Percentiles rank a stretch among this genome's conserved stretches.
These are phyloP conservation scores for Royoungia palumana DNA, from an alignment of 768 basidiomycete species.

Conservation along the genomic window DNA sequence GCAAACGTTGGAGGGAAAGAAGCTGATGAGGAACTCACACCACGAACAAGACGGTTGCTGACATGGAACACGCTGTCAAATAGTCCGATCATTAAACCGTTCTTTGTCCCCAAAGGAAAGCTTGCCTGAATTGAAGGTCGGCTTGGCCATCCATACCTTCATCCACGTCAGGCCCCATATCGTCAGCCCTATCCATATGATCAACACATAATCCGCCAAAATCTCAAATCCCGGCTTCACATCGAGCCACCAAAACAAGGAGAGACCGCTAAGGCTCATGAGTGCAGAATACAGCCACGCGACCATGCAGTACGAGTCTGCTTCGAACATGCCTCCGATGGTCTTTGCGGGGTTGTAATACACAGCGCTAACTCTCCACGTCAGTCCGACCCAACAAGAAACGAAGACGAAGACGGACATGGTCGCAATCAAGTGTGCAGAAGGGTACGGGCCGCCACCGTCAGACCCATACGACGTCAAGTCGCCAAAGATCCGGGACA, in stretches of 20 bases:
- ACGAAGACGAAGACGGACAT: constrained; percentile 45
- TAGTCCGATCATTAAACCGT: not conserved
- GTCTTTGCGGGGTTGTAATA: constrained; percentile 96
- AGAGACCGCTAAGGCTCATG: constrained; percentile 73
- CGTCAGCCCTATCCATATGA: constrained; percentile 80
- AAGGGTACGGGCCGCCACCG: constrained; percentile 57
- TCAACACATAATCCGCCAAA: constrained; percentile 69
- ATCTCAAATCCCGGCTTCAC: constrained; percentile 64
- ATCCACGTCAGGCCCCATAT: constrained; percentile 85
- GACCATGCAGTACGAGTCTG: constrained; percentile 74
- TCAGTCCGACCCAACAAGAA: constrained; percentile 8
- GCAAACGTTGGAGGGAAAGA: not conserved
- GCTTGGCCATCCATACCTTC: constrained; percentile 88
- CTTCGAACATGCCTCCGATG: constrained; percentile 88
- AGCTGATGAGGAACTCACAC: constrained; percentile 47
- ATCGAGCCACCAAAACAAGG: constrained; percentile 78
- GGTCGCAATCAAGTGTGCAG: constrained; percentile 90
- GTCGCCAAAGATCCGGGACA: constrained; percentile 69
- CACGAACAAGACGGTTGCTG: constrained; percentile 75
- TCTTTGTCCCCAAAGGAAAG: not conserved
- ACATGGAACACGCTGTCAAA: constrained; percentile 77
- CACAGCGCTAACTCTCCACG: constrained; percentile 49
- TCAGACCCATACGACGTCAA: constrained; percentile 49
- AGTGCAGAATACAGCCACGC: constrained; percentile 68
- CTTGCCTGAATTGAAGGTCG: constrained; percentile 84